phyloP scores from a whole-genome alignment of 257 asterid species.

The Striga asiatica region DNA sequence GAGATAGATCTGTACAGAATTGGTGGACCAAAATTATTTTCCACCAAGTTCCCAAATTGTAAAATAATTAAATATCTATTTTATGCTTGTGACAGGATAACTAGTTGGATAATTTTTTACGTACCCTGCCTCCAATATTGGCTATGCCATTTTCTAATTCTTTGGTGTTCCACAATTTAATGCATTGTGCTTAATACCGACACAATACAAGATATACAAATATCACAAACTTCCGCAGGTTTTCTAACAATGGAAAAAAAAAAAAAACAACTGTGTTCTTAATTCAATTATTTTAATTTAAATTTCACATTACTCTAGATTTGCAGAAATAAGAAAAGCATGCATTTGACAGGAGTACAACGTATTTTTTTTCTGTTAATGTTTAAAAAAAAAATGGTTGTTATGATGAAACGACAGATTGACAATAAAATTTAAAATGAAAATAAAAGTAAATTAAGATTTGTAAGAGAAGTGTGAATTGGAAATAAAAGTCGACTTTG shows the following conservation, averaged over 20 bases:
- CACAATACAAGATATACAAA: neutral
- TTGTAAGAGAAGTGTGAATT: too few relatives aligned
- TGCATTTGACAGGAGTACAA: neutral
- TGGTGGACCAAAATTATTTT: constrained; percentile 2
- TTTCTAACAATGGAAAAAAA: too few relatives aligned
- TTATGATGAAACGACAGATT: constrained; percentile 33
- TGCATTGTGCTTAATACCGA: constrained; percentile 1
- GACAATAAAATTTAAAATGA: neutral
- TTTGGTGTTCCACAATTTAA: neutral
- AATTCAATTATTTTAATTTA: too few relatives aligned
- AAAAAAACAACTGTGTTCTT: neutral
- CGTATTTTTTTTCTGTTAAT: neutral
- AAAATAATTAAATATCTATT: too few relatives aligned
- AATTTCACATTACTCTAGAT: neutral
- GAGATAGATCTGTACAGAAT: constrained; percentile 22
- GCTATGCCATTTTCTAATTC: neutral
- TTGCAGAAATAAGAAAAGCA: neutral
- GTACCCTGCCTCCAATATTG: neutral
- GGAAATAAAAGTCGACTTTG: too few relatives aligned
- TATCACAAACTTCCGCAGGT: too few relatives aligned
- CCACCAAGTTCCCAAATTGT: neutral
- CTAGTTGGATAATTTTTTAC: neutral
- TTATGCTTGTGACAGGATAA: neutral
- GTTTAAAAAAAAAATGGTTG: constrained; percentile 11
- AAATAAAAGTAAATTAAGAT: too few relatives aligned